Base-by-base conservation (phyloP, 2,329 filamentous ascomycete species). In the Epichloe festucae region DNA sequence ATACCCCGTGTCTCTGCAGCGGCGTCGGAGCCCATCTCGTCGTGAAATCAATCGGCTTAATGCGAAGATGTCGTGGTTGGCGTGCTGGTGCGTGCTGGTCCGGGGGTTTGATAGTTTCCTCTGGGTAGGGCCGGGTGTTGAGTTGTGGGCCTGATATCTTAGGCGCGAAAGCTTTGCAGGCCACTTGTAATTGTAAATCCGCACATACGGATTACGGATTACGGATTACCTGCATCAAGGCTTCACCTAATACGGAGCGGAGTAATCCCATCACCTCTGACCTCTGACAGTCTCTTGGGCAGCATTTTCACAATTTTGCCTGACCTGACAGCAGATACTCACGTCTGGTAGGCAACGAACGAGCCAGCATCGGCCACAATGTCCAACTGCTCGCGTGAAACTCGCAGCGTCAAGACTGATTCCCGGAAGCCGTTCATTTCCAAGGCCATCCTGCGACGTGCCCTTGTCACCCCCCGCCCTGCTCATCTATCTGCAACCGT, bases 1-100 rank as follows among this genome's bases (percentile, higher is more conserved):
- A 56, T 67, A 70, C 67, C 65, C 60, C 67, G 66, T 57, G 66
- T 61, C 59, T 68, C 65, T 54, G 66, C 58, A 56, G 61, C 56
- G 55, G 65, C 57, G 59, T 65, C 66, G 60, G 64, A 63, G 60
- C 59, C 67, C 68, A 70, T 70, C 35, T 59, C 53, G 52, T 42
- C 59, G 53, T 42, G 59, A 52, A 52, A 59, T 65, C 63, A 66
- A 68, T 68, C 66, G 67, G 60, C 56, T 44, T 58, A 21, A 21
- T 21, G 59, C 62, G 52, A 53, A 54, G 48, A 58, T 56, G 54
- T 58, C 57, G 59, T 62, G 59, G 58, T 21, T 58, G 56, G 57
- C 27, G 7, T 31, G 27, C 27, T 10, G 27, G 27, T 31, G 38
- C 50, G 17, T 53, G 55, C 54, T 27, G 55, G 60, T 56, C 57